Evolutionary conservation across 805 yeast species (phyloP), one percentile per base, ranked within the genome.

Genomic region (Zygosaccharomyces rouxii): DNA sequence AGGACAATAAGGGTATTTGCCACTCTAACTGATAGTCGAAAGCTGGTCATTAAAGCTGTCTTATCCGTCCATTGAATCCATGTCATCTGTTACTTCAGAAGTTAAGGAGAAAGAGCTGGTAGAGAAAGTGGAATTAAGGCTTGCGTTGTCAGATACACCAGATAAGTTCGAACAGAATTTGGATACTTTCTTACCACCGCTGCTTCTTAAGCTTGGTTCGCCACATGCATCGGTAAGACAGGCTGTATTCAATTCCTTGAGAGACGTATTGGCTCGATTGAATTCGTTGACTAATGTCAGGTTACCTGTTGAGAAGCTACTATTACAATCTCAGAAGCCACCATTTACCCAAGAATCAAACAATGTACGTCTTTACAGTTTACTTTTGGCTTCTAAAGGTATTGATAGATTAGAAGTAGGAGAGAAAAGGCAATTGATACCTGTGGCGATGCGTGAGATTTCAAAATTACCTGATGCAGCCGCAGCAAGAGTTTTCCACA

Each of bases 121-220:
- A 33, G 81, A 83, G 58, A 85, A 83, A 61, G 97, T 87, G 1
- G 97, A 90, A 64, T 76, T 90, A 42, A 72, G 88, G 35, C 73
- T 92, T 16, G 92, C 95, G 1, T 69, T 92, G 37, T 87, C 97
- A 0, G 79, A 78, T 42, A 71, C 83, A 0, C 85, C 83, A 41
- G 73, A 67, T 2, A 85, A 84, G 58, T 76, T 89, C 47, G 83
- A 85, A 59, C 60, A 75, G 1, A 68, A 83, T 4, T 63, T 94
- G 35, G 72, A 74, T 9, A 66, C 78, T 0, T 92, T 84, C 59
- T 71, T 92, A 38, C 75, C 88, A 1, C 97, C 99, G 0, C 62
- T 92, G 23, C 68, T 92, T 30, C 70, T 90, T 52, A 92, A 92
- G 62, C 73, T 90, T 45, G 78, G 84, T 2, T 89, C 97, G 13